These are phyloP conservation scores for Dothideomycetes sp. DNA, from an alignment of 2,329 filamentous ascomycete species.

Conservation along the genomic window DNA sequence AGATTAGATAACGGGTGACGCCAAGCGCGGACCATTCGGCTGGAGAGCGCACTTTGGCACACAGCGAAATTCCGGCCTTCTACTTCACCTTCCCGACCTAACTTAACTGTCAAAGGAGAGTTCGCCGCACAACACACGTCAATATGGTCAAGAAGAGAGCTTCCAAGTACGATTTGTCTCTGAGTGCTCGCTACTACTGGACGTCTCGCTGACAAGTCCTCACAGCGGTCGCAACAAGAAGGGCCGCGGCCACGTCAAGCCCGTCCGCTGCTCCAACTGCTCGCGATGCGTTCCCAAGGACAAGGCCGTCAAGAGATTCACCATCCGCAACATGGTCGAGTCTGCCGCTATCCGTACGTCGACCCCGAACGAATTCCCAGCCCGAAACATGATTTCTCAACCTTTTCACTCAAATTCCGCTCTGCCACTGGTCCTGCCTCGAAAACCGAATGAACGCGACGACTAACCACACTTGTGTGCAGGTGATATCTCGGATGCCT, in stretches of 20 bases:
- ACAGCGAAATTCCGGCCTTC: too few relatives aligned
- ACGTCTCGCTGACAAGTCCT: slow-evolving; percentile 16
- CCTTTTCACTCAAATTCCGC: neutral
- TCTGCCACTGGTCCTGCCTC: neutral
- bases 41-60: too few relatives aligned
- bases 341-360: slow-evolving; percentile 97
- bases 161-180: slow-evolving; percentile 52
- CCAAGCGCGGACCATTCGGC: too few relatives aligned
- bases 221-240: slow-evolving; percentile 97
- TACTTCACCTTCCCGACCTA: too few relatives aligned
- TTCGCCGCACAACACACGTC: slow-evolving; percentile 17
- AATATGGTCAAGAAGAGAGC: slow-evolving; percentile 70
- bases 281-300: slow-evolving; percentile 86
- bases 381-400: slow-evolving; percentile 4
- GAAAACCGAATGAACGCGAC: neutral
- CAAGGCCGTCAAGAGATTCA: slow-evolving; percentile 99
- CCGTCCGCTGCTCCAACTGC: slow-evolving; percentile 88
- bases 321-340: slow-evolving; percentile 99
- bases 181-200: slow-evolving; percentile 11
- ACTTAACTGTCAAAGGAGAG: too few relatives aligned
- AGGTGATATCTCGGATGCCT: slow-evolving; percentile 99
- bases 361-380: slow-evolving; percentile 15
- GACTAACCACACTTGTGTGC: slow-evolving; percentile 15
- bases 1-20: too few relatives aligned
- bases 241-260: slow-evolving; percentile 99